Conservation (phyloP, 1,284 basidiomycete genomes). For the Tylopilus sp. region DNA sequence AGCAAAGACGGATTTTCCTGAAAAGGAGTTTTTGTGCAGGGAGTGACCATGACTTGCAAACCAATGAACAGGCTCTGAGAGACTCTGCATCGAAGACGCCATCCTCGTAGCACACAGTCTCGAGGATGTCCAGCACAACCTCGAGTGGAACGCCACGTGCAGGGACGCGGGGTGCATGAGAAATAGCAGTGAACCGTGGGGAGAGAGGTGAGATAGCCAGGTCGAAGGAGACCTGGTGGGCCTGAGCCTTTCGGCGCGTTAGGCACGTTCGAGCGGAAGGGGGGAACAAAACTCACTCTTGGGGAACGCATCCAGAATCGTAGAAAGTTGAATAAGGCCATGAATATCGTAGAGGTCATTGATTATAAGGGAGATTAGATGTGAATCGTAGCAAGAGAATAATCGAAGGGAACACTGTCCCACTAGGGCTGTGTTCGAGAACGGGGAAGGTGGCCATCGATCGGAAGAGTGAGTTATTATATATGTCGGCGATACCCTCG, state of each 20-base stretch:
- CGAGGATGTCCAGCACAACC: constrained; percentile 58
- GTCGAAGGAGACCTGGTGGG: constrained; percentile 39
- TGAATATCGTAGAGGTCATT: constrained; percentile 25
- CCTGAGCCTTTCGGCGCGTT: constrained; percentile 28
- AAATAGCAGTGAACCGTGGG: constrained; percentile 1
- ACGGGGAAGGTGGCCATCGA: constrained; percentile 15
- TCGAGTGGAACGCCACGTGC: constrained; percentile 50
- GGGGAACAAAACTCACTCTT: constrained; percentile 25
- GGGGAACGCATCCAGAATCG: constrained; percentile 32
- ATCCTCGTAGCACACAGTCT: constrained; percentile 46
- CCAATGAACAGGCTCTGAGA: constrained; percentile 52
- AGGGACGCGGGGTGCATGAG: constrained; percentile 25
- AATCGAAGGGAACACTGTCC: constrained; percentile 20
- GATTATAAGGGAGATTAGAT: constrained; percentile 26
- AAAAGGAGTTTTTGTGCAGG: constrained; percentile 64
- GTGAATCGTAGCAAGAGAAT: constrained; percentile 17
- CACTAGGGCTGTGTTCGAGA: constrained; percentile 18
- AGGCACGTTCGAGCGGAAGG: constrained; percentile 10
- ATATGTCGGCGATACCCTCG: constrained; percentile 26
- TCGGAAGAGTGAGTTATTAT: constrained; percentile 21
- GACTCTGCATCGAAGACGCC: constrained; percentile 39
- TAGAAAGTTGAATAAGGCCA: constrained; percentile 40
- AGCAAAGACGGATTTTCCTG: constrained; percentile 49
- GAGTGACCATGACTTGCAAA: constrained; percentile 61
- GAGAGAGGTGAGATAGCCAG: constrained; percentile 23